phyloP scores from a whole-genome alignment of 805 yeast species.

The Saccharomycopsis microspora region DNA sequence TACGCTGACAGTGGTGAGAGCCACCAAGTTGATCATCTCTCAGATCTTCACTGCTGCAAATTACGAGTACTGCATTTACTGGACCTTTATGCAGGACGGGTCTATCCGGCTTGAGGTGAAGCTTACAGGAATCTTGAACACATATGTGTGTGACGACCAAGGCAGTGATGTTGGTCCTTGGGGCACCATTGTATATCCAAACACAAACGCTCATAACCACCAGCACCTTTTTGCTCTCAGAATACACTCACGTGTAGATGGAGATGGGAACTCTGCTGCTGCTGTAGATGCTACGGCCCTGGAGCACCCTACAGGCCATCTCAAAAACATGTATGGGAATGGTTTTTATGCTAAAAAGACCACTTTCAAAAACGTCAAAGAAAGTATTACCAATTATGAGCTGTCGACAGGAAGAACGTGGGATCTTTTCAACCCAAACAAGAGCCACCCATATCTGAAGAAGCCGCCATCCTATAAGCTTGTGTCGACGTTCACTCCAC shows the following conservation, averaged over 20 bases:
- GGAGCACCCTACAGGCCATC: conserved; percentile 48
- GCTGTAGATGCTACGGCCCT: conserved; percentile 52
- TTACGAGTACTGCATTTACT: conserved; percentile 76
- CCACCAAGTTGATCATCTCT: conserved; percentile 60
- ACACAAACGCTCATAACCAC: conserved; percentile 76
- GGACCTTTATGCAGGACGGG: conserved; percentile 79
- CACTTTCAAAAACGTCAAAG: conserved; percentile 55
- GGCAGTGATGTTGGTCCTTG: conserved; percentile 56
- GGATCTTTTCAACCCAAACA: conserved; percentile 68
- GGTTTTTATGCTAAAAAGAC: conserved; percentile 59
- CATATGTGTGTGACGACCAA: conserved; percentile 50
- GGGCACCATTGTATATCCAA: conserved; percentile 75
- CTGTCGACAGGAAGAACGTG: conserved; percentile 60
- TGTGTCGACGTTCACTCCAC: conserved; percentile 66
- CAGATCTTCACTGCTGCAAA: conserved; percentile 83
- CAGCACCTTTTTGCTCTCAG: conserved; percentile 75
- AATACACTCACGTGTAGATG: conserved; percentile 73
- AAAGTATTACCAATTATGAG: conserved; percentile 51
- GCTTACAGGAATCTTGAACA: conserved; percentile 75
- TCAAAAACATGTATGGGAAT: conserved; percentile 69
- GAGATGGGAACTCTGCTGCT: conserved; percentile 67
- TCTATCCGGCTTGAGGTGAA: conserved; percentile 69
- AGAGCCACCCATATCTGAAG: conserved; percentile 55
- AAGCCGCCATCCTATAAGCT: conserved; percentile 69
- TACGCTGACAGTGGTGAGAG: conserved; percentile 66